A percentile compares a stretch with the other conserved stretches of the same genome.
These are phyloP conservation scores for Clarireedia paspali DNA, from an alignment of 2,329 filamentous ascomycete species.

Conservation along the genomic window DNA sequence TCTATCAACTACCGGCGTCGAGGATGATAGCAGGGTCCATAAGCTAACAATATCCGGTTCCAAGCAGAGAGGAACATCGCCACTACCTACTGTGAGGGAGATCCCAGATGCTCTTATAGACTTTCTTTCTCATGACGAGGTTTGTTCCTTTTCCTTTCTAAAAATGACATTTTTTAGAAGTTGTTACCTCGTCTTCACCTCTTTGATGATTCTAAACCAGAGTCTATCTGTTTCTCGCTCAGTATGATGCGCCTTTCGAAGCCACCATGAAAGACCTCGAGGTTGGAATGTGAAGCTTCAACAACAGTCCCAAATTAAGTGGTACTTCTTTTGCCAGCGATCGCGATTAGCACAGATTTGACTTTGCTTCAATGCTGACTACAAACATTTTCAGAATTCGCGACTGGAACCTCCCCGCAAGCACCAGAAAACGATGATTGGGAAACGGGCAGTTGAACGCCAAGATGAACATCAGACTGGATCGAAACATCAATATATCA, in stretches of 20 bases:
- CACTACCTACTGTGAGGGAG: background rate
- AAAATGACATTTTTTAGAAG: background rate
- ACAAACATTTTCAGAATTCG: background rate
- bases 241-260: too few species aligned
- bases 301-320: too few species aligned
- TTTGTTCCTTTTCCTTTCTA: background rate
- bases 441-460: background rate
- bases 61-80: background rate
- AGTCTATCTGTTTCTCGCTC: too few species aligned
- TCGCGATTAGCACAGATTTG: too few species aligned
- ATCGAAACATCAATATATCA: slow-evolving; percentile 13
- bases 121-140: slow-evolving; percentile 10
- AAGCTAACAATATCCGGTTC: too few species aligned
- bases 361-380: background rate
- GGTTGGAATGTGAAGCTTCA: too few species aligned
- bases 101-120: slow-evolving; percentile 18
- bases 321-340: too few species aligned
- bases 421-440: slow-evolving; percentile 14
- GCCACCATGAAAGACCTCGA: too few species aligned
- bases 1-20: background rate
- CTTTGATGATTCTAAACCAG: too few species aligned
- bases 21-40: background rate
- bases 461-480: background rate
- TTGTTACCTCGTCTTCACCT: too few species aligned
- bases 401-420: slow-evolving; percentile 19